Base-by-base conservation (phyloP, 2,329 filamentous ascomycete genomes). In the Coleophoma cylindrospora region DNA sequence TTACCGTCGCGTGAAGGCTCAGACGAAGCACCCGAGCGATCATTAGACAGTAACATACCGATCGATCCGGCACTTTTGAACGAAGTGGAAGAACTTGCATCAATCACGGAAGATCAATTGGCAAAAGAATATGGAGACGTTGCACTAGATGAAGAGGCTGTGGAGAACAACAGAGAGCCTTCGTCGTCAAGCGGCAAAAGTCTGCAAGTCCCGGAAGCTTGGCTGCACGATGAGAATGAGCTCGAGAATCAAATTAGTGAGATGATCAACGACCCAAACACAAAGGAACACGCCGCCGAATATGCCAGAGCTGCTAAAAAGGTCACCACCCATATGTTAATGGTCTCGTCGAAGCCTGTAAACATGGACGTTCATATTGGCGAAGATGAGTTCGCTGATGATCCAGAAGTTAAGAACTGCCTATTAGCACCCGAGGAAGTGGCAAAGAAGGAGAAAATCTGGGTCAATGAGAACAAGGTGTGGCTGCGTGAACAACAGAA, bases 391-490 rank as follows among this genome's bases (percentile, higher is more conserved):
- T 96, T 97, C 62, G 88, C 85, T 36, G 84, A 95, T 59, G 94
- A 99, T 55, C 86, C 84, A 0, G 94, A 99, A 67, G 90, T 99
- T 5, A 73, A 79, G 52, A 87, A 87, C 60, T 96, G 91, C 63
- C 69, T 91, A 34, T 76, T 97, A 5, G 80, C 78, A 0, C 79
- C 84, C 1, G 80, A 82, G 3, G 91, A 97, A 69, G 81, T 85
- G 2, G 80, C 80, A 34, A 81, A 91, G 63, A 97, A 96, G 67
- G 91, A 96, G 67, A 83, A 84, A 52, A 88, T 97, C 47, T 99
- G 94, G 94, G 84, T 95, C 40, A 91, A 92, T 52, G 85, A 91
- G 64, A 97, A 99, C 68, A 91, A 94, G 65, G 90, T 95, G 58
- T 99, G 91, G 80, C 76, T 99, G 37, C 87, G 92, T 9, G 80